phyloP scores from a whole-genome alignment of 768 basidiomycete genomes.

The Tricholomella constricta region DNA sequence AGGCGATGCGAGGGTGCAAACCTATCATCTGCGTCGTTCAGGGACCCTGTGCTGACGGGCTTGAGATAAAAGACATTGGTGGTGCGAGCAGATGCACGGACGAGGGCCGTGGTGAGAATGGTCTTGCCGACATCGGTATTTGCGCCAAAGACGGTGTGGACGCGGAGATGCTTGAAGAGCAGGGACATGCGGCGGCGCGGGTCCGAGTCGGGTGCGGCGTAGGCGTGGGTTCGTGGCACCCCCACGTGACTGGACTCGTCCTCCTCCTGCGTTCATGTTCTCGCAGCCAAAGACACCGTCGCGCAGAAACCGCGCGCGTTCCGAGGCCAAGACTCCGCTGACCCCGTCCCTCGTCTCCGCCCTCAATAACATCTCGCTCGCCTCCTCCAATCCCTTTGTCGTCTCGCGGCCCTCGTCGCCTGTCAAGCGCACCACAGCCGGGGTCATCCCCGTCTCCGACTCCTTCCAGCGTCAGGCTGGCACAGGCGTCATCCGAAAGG shows the following conservation, averaged over 20 bases:
- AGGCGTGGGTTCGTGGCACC: background rate
- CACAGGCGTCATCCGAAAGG: conserved; percentile 71
- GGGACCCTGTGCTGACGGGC: conserved; percentile 87
- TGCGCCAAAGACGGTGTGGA: conserved; percentile 93
- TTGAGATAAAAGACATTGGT: conserved; percentile 73
- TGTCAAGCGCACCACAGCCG: conserved; percentile 57
- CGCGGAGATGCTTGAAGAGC: conserved; percentile 81
- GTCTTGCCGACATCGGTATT: conserved; percentile 98
- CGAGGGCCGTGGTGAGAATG: conserved; percentile 81
- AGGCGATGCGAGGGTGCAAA: conserved; percentile 28
- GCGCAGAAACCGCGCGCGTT: conserved; percentile 45
- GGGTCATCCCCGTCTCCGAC: conserved; percentile 51
- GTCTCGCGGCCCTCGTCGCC: conserved; percentile 64
- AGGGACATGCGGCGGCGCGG: conserved; percentile 64
- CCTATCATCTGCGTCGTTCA: conserved; percentile 83
- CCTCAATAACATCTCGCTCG: conserved; percentile 44
- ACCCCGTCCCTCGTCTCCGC: conserved; percentile 48
- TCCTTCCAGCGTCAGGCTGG: conserved; percentile 63
- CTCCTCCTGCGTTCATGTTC: background rate
- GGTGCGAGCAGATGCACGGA: conserved; percentile 66
- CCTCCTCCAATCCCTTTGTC: conserved; percentile 59
- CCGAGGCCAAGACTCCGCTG: conserved; percentile 52
- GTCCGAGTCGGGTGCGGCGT: background rate
- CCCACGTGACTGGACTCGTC: conserved; percentile 4
- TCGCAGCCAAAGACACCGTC: conserved; percentile 49